Evolutionary conservation across 225 moss, liverwort and hornwort species (phyloP), one percentile per base, ranked within the genome.

Genomic region (Polytrichum commune): DNA sequence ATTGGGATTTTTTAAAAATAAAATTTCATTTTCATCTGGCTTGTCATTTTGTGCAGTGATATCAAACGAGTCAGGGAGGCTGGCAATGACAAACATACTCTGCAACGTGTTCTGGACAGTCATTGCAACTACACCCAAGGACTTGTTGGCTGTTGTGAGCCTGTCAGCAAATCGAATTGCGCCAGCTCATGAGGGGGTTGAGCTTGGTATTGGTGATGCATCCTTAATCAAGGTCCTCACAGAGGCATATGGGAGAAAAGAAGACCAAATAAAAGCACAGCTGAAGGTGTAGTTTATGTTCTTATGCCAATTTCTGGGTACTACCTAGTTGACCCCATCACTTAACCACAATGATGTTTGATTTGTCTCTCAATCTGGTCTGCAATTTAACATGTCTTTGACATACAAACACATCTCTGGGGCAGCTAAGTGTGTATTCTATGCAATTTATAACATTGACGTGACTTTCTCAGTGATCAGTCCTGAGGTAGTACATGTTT

Each of bases 51-150:
- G 67, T 65, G 79, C 91, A 98, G 98, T 98, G 78, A 93, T 98
- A 75, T 77, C 95, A 35, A 89, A 88, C 69, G 95, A 95, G 72
- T 84, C 95, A 22, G 90, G 86, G 65, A 88, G 98, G 85, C 76
- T 98, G 38, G 90, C 89, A 63, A 98, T 98, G 80, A 98, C 93
- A 33, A 93, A 95, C 61, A 98, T 98, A 30, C 78, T 98, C 64
- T 93, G 95, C 82, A 98, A 98, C 75, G 93, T 93, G 26, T 93
- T 98, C 73, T 91, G 98, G 68, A 89, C 98, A 67, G 95, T 98
- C 29, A 88, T 95, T 82, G 85, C 87, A 32, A 91, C 90, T 53
- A 78, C 83, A 27, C 98, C 98, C 10, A 80, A 77, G 76, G 98
- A 98, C 83, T 82, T 98, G 70, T 79, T 98, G 62, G 82, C 93